Evolutionary conservation across 306 rosid species (phyloP).

Genomic region (Quercus agrifolia): DNA sequence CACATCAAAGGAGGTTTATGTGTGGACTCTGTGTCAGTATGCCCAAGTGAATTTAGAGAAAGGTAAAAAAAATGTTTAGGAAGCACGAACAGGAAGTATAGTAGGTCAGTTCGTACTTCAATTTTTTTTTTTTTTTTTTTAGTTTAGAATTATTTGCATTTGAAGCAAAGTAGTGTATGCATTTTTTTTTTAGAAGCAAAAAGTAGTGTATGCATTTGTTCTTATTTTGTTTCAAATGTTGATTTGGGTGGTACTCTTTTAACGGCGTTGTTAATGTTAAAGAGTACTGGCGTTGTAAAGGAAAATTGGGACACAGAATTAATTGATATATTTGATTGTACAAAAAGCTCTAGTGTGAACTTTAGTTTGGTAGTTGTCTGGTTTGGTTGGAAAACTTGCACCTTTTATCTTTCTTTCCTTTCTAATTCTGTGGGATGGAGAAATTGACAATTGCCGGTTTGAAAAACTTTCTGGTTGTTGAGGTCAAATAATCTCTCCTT

Average conservation of each 20-base stretch:
- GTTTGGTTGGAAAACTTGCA: too few species aligned
- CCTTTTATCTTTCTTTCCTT: too few species aligned
- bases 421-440: too few species aligned
- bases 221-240: not conserved
- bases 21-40: conserved; percentile 61
- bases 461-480: too few species aligned
- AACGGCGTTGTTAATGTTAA: not conserved
- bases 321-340: not conserved
- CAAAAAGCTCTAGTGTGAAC: too few species aligned
- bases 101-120: not conserved
- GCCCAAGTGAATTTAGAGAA: conserved; percentile 33
- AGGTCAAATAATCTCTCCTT: too few species aligned
- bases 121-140: not conserved
- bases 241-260: not conserved
- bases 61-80: conserved; percentile 22
- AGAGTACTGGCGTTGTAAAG: not conserved
- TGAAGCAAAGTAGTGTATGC: not conserved
- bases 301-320: not conserved
- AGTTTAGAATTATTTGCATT: not conserved
- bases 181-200: conserved; percentile 3
- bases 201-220: not conserved
- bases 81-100: not conserved
- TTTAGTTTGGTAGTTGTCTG: too few species aligned
- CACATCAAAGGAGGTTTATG: conserved; percentile 91
- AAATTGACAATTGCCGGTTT: too few species aligned